A percentile compares a stretch with the other conserved stretches of the same genome.
These are phyloP conservation scores for Triticum turgidum DNA, from an alignment of 176 grass and related monocot species.

Conservation along the genomic window DNA sequence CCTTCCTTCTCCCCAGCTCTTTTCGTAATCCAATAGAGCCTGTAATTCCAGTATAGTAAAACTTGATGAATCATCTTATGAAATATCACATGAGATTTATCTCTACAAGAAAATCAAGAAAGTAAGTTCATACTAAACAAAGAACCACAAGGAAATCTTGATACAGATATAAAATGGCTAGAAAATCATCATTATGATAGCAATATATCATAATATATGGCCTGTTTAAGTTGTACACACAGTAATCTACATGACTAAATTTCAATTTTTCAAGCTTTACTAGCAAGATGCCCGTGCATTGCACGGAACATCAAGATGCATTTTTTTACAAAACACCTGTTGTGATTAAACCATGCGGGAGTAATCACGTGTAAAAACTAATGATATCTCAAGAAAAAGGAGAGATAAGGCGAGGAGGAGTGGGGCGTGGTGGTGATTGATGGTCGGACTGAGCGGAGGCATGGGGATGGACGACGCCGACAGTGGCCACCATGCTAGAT, in stretches of 20 bases:
- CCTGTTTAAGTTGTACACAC: neutral
- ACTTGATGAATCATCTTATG: slow-evolving; percentile 9
- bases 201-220: neutral
- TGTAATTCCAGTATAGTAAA: slow-evolving; percentile 33
- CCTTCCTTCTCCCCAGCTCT: slow-evolving; percentile 88
- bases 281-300: too few relatives aligned
- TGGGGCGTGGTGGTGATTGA: too few relatives aligned
- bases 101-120: slow-evolving; percentile 7
- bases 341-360: too few relatives aligned
- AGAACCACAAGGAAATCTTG: slow-evolving; percentile 12
- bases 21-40: slow-evolving; percentile 93
- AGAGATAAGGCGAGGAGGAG: too few relatives aligned
- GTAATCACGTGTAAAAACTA: too few relatives aligned
- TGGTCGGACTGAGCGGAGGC: too few relatives aligned
- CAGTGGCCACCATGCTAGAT: too few relatives aligned
- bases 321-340: too few relatives aligned
- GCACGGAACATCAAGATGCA: too few relatives aligned
- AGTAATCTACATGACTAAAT: slow-evolving; percentile 9
- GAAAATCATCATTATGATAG: neutral
- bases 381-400: too few relatives aligned
- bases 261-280: slow-evolving; percentile 7
- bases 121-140: slow-evolving; percentile 6
- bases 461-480: too few relatives aligned
- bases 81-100: slow-evolving; percentile 9
- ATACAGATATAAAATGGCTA: neutral